phyloP scores from a whole-genome alignment of 768 basidiomycete genomes.

The Termitomyces sp. region DNA sequence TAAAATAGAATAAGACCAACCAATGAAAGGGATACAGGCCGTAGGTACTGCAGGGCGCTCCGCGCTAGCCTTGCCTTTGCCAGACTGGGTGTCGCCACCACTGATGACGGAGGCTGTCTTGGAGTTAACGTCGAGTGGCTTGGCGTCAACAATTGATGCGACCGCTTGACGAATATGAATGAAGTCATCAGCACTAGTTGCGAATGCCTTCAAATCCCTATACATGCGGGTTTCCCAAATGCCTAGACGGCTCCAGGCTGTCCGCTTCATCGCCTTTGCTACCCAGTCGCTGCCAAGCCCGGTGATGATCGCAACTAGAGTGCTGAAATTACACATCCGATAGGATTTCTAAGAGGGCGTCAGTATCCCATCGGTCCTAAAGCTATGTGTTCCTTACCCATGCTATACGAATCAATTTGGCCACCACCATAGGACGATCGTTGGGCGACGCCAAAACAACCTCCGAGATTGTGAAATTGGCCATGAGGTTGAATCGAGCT shows the following conservation, averaged over 20 bases:
- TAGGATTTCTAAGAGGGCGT: slow-evolving; percentile 68
- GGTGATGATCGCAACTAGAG: slow-evolving; percentile 75
- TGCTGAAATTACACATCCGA: slow-evolving; percentile 71
- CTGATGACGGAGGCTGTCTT: slow-evolving; percentile 55
- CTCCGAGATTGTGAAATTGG: slow-evolving; percentile 79
- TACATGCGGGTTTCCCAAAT: slow-evolving; percentile 73
- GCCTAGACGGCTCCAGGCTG: slow-evolving; percentile 61
- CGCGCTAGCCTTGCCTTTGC: slow-evolving; percentile 38
- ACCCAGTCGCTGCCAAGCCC: slow-evolving; percentile 75
- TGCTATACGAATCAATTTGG: slow-evolving; percentile 83
- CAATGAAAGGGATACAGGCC: slow-evolving; percentile 81
- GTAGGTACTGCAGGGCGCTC: slow-evolving; percentile 39
- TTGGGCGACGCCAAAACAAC: slow-evolving; percentile 69
- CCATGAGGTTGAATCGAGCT: slow-evolving; percentile 82
- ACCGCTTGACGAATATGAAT: slow-evolving; percentile 68
- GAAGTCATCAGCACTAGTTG: slow-evolving; percentile 67
- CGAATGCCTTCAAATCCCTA: slow-evolving; percentile 68
- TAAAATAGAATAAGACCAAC: slow-evolving; percentile 36
- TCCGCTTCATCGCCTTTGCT: slow-evolving; percentile 60
- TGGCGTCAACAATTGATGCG: slow-evolving; percentile 62
- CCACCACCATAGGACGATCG: slow-evolving; percentile 63
- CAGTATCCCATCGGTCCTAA: background rate
- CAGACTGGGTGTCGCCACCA: slow-evolving; percentile 37
- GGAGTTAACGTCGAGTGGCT: slow-evolving; percentile 52
- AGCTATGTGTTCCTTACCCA: slow-evolving; percentile 53